These are phyloP conservation scores for Cercospora janseana DNA, from an alignment of 2,329 filamentous ascomycete genomes.

Conservation along the genomic window DNA sequence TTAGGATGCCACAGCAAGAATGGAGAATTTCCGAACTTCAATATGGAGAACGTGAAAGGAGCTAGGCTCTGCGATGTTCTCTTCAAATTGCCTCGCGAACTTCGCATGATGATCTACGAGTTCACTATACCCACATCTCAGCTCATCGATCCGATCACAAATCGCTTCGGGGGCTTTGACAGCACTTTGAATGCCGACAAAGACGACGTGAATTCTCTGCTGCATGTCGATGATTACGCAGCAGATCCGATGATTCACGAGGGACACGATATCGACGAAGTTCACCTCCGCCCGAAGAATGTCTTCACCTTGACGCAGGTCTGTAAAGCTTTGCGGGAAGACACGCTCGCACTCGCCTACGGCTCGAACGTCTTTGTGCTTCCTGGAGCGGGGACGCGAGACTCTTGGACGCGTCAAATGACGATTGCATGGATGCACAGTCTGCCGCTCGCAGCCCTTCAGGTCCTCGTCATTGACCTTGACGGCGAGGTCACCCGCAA, in stretches of 20 bases:
- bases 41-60: too few species aligned
- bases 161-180: neutral
- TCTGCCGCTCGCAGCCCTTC: neutral
- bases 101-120: neutral
- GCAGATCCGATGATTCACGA: neutral
- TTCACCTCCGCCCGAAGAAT: neutral
- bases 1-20: too few species aligned
- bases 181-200: neutral
- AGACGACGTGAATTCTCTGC: neutral
- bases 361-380: conserved; percentile 3
- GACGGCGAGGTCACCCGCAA: neutral
- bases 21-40: too few species aligned
- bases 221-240: neutral
- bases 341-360: neutral
- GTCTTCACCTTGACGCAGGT: neutral
- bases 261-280: neutral
- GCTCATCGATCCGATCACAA: neutral
- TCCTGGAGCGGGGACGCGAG: neutral
- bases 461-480: neutral
- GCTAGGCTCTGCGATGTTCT: neutral
- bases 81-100: neutral
- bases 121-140: neutral
- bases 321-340: neutral
- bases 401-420: neutral
- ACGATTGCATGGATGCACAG: neutral